phyloP scores from a whole-genome alignment of 2,329 filamentous ascomycete species.

The Alternaria infectoria region DNA sequence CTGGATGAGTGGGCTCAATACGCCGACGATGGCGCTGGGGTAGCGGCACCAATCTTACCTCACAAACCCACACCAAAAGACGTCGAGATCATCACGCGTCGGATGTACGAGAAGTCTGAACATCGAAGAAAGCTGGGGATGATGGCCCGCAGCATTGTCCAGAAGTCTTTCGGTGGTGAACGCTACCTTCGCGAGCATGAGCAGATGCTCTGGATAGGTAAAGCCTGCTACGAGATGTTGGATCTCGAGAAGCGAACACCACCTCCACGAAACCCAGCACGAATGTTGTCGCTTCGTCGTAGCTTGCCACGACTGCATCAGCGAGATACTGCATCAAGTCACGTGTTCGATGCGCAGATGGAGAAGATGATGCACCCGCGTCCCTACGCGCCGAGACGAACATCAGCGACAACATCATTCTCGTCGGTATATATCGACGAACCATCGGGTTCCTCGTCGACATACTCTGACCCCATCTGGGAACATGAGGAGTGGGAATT shows the following conservation, averaged over 20 bases:
- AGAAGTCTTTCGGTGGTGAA: slow-evolving; percentile 65
- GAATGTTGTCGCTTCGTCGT: slow-evolving; percentile 31
- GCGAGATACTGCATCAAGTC: slow-evolving; percentile 30
- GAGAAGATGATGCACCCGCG: slow-evolving; percentile 48
- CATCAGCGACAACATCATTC: slow-evolving; percentile 40
- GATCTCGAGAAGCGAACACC: slow-evolving; percentile 33
- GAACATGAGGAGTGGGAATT: slow-evolving; percentile 28
- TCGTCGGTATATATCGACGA: slow-evolving; percentile 42
- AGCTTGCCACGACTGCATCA: slow-evolving; percentile 7
- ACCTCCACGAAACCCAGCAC: slow-evolving; percentile 38
- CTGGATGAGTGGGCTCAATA: slow-evolving; percentile 67
- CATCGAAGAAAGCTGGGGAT: slow-evolving; percentile 65
- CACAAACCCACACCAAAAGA: slow-evolving; percentile 58
- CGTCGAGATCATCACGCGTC: slow-evolving; percentile 59
- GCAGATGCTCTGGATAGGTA: slow-evolving; percentile 55
- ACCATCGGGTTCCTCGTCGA: slow-evolving; percentile 23
- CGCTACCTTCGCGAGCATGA: slow-evolving; percentile 68
- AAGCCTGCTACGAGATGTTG: slow-evolving; percentile 44
- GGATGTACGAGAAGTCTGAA: slow-evolving; percentile 67
- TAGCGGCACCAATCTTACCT: slow-evolving; percentile 52
- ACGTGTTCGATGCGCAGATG: slow-evolving; percentile 37
- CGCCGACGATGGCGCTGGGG: slow-evolving; percentile 57
- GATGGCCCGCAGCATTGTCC: slow-evolving; percentile 64
- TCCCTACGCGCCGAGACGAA: slow-evolving; percentile 26
- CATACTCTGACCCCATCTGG: slow-evolving; percentile 23